Percentiles rank a stretch among this genome's conserved stretches.
These are phyloP conservation scores for Marasmius fiardii DNA, from an alignment of 1,284 basidiomycete genomes.

Conservation along the genomic window DNA sequence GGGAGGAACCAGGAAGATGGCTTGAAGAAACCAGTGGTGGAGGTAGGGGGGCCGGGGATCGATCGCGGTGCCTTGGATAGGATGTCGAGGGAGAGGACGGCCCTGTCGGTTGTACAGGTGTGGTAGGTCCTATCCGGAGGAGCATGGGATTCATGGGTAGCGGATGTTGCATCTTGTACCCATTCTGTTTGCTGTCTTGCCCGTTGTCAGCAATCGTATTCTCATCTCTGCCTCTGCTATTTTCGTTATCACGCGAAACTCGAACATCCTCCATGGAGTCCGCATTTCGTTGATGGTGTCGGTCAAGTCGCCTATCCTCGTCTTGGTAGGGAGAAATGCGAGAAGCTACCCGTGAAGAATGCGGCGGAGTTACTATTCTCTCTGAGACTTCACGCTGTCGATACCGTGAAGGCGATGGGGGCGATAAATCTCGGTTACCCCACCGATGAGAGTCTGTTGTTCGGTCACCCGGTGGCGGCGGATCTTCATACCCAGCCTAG, in stretches of 20 bases:
- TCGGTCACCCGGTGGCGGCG: neutral
- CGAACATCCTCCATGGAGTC: neutral
- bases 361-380: neutral
- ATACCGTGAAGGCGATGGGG: neutral
- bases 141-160: slow-evolving; percentile 2
- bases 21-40: neutral
- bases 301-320: neutral
- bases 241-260: neutral
- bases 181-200: neutral
- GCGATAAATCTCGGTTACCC: neutral
- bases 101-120: neutral
- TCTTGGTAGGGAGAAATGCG: neutral
- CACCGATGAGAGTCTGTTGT: neutral
- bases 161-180: slow-evolving; percentile 5
- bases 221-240: neutral
- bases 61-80: neutral
- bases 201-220: neutral
- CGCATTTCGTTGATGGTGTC: neutral
- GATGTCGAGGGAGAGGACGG: neutral
- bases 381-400: neutral
- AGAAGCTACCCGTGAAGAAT: neutral
- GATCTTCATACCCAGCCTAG: neutral
- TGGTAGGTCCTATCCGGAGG: neutral
- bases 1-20: neutral
- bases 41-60: neutral